A percentile compares a stretch with the other conserved stretches of the same genome.
Evolutionary conservation across 2,329 filamentous ascomycete genomes (phyloP).

Genomic region (Pyricularia pennisetigena): DNA sequence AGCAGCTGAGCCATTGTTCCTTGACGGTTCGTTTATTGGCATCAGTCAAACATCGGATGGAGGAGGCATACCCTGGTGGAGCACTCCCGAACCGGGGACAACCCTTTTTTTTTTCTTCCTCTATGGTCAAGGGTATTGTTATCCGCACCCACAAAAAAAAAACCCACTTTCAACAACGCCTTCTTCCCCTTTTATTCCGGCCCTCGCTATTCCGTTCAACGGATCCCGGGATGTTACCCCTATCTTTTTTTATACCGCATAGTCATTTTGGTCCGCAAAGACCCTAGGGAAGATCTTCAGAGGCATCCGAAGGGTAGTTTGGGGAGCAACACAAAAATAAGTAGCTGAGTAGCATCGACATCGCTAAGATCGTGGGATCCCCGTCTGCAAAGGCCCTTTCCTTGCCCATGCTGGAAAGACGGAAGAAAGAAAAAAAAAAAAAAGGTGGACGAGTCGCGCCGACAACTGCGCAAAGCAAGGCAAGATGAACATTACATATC

Average conservation of each 20-base stretch:
- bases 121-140: neutral
- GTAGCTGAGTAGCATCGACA: neutral
- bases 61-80: neutral
- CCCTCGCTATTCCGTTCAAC: neutral
- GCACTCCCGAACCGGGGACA: neutral
- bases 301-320: neutral
- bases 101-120: no score
- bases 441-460: neutral
- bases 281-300: neutral
- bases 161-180: neutral
- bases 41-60: neutral
- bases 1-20: neutral
- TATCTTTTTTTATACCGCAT: neutral
- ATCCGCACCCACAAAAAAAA: neutral
- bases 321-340: neutral
- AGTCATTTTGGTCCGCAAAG: neutral
- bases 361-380: neutral
- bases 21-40: neutral
- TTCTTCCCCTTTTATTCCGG: neutral
- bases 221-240: neutral
- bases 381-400: neutral
- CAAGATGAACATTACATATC: neutral
- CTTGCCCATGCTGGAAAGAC: neutral
- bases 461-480: neutral
- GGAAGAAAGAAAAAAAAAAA: neutral